phyloP scores from a whole-genome alignment of 2,329 filamentous ascomycete species.

The Scedosporium minutisporum region DNA sequence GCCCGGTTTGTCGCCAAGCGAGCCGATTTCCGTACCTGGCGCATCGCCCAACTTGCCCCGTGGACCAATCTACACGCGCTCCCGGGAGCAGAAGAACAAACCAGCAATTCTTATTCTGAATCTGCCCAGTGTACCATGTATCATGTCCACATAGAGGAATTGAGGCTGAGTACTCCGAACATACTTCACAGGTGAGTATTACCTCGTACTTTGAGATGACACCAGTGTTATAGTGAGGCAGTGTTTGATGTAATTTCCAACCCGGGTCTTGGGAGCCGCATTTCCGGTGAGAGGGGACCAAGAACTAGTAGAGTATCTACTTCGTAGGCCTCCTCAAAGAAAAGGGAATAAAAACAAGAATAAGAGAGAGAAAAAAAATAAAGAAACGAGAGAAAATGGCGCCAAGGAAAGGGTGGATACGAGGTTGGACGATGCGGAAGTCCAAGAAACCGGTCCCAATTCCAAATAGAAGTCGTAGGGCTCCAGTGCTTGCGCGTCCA shows the following conservation, averaged over 20 bases:
- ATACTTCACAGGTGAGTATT: neutral
- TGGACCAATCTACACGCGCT: too few relatives aligned
- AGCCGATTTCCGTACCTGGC: neutral
- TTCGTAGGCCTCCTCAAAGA: too few relatives aligned
- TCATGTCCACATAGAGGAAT: too few relatives aligned
- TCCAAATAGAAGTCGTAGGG: neutral
- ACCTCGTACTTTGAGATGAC: neutral
- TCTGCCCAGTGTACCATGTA: too few relatives aligned
- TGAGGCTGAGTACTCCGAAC: too few relatives aligned
- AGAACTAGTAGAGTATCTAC: too few relatives aligned
- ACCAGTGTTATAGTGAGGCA: neutral
- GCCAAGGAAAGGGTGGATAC: neutral
- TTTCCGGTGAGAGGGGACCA: neutral
- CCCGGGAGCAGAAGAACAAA: too few relatives aligned
- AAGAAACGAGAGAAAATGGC: neutral
- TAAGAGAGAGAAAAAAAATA: too few relatives aligned
- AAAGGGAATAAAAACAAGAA: too few relatives aligned
- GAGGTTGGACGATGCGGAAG: neutral
- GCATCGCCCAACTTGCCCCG: neutral
- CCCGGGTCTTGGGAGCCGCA: neutral
- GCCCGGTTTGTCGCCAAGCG: constrained; percentile 1
- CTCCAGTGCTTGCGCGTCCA: neutral
- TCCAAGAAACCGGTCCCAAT: neutral
- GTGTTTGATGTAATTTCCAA: neutral
- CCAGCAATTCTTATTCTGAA: too few relatives aligned